Evolutionary conservation across 75 land plant species (phyloP).

Genomic region (Chamaecyparis obtusa): DNA sequence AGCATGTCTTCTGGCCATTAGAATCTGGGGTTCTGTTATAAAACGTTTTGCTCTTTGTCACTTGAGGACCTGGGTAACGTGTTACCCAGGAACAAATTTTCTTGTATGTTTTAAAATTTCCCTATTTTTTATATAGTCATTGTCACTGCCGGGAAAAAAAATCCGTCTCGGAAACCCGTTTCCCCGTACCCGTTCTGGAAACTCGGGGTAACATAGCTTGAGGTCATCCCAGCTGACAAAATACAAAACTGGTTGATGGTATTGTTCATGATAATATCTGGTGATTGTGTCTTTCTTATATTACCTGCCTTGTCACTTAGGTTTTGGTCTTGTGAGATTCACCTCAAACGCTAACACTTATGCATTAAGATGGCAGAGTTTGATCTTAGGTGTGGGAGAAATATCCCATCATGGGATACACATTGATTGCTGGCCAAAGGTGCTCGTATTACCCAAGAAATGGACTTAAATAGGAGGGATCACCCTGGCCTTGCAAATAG

Average conservation of each 20-base stretch:
- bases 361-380: background rate
- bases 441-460: background rate
- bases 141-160: too few species aligned
- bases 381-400: background rate
- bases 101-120: too few species aligned
- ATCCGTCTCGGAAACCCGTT: too few species aligned
- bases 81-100: too few species aligned
- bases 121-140: too few species aligned
- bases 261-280: background rate
- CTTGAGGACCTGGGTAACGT: too few species aligned
- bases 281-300: background rate
- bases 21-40: background rate
- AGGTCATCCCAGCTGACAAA: background rate
- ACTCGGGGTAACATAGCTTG: too few species aligned
- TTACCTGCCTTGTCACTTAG: background rate
- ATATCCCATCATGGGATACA: background rate
- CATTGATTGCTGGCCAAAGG: background rate
- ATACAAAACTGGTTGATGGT: background rate
- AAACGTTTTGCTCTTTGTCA: background rate
- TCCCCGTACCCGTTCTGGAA: too few species aligned
- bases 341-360: background rate
- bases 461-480: background rate
- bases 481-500: background rate
- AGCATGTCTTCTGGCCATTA: background rate
- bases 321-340: background rate